A percentile compares a stretch with the other conserved stretches of the same genome.
Conservation (phyloP, 2,329 filamentous ascomycete genomes). For the Diplocarpon rosae region DNA sequence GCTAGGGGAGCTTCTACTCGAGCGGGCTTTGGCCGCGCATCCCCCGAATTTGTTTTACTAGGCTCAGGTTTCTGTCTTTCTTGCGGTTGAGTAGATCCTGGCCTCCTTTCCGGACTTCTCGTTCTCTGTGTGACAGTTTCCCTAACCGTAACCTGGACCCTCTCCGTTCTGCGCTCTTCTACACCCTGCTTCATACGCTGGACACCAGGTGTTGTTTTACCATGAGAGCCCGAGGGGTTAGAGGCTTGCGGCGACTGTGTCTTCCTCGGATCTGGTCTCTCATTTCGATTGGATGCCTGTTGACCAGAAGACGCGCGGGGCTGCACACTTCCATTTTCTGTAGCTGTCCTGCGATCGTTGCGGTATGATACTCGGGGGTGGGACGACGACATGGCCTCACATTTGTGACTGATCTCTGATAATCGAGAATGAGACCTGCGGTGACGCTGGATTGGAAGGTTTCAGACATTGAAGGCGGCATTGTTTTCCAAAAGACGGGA, state of each 20-base stretch:
- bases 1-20: constrained; percentile 39
- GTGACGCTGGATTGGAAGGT: neutral
- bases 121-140: constrained; percentile 51
- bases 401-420: constrained; percentile 14
- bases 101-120: constrained; percentile 42
- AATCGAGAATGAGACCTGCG: neutral
- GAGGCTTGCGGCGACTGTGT: constrained; percentile 22
- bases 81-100: constrained; percentile 10
- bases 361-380: constrained; percentile 24
- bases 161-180: constrained; percentile 42
- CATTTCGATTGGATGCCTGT: constrained; percentile 17
- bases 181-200: constrained; percentile 37
- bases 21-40: constrained; percentile 27
- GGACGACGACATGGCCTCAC: constrained; percentile 26
- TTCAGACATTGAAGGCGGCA: neutral
- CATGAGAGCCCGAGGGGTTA: constrained; percentile 32
- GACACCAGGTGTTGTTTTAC: constrained; percentile 45
- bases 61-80: constrained; percentile 19
- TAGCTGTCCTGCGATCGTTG: constrained; percentile 22
- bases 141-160: constrained; percentile 45
- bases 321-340: constrained; percentile 24
- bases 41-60: constrained; percentile 18
- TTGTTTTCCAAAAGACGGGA: neutral
- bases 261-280: constrained; percentile 20
- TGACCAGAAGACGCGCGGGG: constrained; percentile 23